Evolutionary conservation across 2,329 filamentous ascomycete genomes (phyloP).

Genomic region (Ophiostoma novo-ulmi): DNA sequence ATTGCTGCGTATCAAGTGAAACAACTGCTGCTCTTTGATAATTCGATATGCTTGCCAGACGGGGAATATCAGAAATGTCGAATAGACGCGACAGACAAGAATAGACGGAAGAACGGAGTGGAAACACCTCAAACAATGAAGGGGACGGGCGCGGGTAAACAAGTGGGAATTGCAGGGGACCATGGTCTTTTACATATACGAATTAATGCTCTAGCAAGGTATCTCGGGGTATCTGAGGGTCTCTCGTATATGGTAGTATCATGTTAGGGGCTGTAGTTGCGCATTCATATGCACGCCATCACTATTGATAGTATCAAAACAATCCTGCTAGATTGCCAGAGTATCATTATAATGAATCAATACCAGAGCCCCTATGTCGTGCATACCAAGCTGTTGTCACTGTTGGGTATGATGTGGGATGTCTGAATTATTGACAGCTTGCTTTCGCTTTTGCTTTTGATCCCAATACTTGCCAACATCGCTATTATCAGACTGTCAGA

Average conservation of each 20-base stretch:
- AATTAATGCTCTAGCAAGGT: not conserved
- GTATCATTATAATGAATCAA: not conserved
- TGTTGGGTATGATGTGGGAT: not conserved
- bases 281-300: conserved; percentile 5
- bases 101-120: not conserved
- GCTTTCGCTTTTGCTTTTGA: not conserved
- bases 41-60: not conserved
- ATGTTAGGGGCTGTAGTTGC: not conserved
- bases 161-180: conserved; percentile 3
- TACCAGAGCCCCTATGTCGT: conserved; percentile 2
- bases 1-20: not conserved
- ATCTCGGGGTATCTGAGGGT: not conserved
- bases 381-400: not conserved
- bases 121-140: conserved; percentile 16
- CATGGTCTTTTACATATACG: not conserved
- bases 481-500: not conserved
- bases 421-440: not conserved
- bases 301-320: not conserved
- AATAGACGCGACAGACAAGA: not conserved
- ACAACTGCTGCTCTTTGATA: not conserved
- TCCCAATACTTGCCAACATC: not conserved
- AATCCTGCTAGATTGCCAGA: not conserved
- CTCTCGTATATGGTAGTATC: too few species aligned
- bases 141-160: conserved; percentile 8
- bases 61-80: not conserved